A percentile compares a stretch with the other conserved stretches of the same genome.
Evolutionary conservation across 2,329 filamentous ascomycete species (phyloP).

Genomic region (Penicillium decumbens): DNA sequence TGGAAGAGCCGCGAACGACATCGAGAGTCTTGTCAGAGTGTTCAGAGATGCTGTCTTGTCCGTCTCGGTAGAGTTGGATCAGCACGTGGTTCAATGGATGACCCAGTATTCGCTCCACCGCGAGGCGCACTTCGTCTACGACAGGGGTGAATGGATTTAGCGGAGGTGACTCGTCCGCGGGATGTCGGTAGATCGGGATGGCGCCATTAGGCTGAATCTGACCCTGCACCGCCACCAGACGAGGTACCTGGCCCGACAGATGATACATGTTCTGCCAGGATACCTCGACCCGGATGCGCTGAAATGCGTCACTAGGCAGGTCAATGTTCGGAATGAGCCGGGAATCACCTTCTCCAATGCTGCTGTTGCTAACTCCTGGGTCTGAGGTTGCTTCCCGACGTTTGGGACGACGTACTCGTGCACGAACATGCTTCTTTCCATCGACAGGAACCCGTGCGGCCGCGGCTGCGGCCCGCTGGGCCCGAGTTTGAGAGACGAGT

Average conservation of each 20-base stretch:
- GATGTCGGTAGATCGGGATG: slow-evolving; percentile 90
- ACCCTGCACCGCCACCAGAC: slow-evolving; percentile 86
- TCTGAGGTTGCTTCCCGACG: slow-evolving; percentile 18
- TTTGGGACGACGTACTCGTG: slow-evolving; percentile 26
- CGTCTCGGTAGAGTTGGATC: slow-evolving; percentile 87
- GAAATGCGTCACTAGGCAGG: slow-evolving; percentile 58
- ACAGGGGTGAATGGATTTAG: slow-evolving; percentile 69
- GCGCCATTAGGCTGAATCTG: slow-evolving; percentile 60
- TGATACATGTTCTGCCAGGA: slow-evolving; percentile 91
- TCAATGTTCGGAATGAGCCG: slow-evolving; percentile 67
- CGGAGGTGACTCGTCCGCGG: slow-evolving; percentile 79
- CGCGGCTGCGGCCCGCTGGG: slow-evolving; percentile 7
- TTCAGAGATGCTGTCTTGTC: slow-evolving; percentile 88
- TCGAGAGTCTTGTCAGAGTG: slow-evolving; percentile 97
- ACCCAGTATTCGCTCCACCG: slow-evolving; percentile 67
- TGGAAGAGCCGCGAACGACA: slow-evolving; percentile 72
- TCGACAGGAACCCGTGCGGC: slow-evolving; percentile 8
- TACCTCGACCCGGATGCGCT: slow-evolving; percentile 67
- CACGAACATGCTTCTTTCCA: slow-evolving; percentile 23
- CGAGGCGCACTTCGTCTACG: slow-evolving; percentile 62
- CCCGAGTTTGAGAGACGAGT: slow-evolving; percentile 15
- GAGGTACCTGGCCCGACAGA: slow-evolving; percentile 82
- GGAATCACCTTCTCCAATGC: slow-evolving; percentile 76
- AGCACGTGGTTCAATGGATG: slow-evolving; percentile 86
- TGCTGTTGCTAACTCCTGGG: background rate